Evolutionary conservation across 2,329 filamentous ascomycete species (phyloP).

Genomic region (Trichocomaceae sp.): DNA sequence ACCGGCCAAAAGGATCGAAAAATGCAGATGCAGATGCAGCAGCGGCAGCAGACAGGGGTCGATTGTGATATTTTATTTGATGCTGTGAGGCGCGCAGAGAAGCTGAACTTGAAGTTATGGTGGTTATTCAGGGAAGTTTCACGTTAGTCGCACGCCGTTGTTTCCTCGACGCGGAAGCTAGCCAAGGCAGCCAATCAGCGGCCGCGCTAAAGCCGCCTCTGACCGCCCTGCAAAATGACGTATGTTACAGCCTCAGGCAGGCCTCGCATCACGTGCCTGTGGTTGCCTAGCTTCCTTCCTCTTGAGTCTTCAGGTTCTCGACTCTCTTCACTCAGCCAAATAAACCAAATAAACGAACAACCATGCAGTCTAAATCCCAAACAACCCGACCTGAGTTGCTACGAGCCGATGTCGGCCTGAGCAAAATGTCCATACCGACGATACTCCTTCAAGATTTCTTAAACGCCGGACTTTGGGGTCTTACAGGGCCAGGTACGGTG

Average conservation of each 20-base stretch:
- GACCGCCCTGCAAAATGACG: conserved; percentile 10
- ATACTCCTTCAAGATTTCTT: background rate
- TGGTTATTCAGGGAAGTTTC: background rate
- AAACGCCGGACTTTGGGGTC: background rate
- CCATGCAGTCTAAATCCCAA: background rate
- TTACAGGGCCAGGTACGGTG: background rate
- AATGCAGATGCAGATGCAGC: too few relatives aligned
- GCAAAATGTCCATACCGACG: background rate
- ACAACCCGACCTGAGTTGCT: background rate
- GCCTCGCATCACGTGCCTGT: too few relatives aligned
- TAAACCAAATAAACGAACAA: background rate
- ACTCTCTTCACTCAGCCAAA: too few relatives aligned
- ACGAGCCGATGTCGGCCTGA: background rate
- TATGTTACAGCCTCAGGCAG: background rate
- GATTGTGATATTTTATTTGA: too few relatives aligned
- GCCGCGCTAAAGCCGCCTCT: background rate
- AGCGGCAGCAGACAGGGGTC: background rate
- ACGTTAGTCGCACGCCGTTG: background rate
- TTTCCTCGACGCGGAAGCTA: background rate
- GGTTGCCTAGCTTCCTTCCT: too few relatives aligned
- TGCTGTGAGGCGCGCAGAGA: background rate
- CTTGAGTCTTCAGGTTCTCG: too few relatives aligned
- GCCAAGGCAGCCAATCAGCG: conserved; percentile 1
- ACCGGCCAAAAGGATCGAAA: background rate
- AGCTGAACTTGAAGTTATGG: too few relatives aligned